Evolutionary conservation across 306 rosid genomes (phyloP).

Genomic region (Neltuma alba): DNA sequence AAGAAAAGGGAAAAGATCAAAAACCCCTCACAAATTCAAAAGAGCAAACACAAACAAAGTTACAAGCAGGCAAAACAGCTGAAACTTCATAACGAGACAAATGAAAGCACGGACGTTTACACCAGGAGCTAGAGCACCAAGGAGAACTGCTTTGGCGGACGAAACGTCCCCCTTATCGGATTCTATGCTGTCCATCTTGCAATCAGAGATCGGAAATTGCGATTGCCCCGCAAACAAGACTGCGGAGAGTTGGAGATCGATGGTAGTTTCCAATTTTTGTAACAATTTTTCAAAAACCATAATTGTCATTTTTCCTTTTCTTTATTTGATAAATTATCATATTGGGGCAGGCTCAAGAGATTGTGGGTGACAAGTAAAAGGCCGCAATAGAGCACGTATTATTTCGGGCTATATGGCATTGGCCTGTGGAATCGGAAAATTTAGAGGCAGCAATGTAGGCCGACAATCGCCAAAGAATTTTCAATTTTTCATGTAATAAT

Average conservation of each 20-base stretch:
- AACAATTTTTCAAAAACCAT: background rate
- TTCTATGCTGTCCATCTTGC: constrained; percentile 48
- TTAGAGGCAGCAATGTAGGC: too few species aligned
- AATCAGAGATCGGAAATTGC: constrained; percentile 6
- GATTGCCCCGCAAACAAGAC: background rate
- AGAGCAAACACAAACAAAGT: background rate
- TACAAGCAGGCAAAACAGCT: background rate
- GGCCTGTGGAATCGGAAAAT: background rate
- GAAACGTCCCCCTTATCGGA: constrained; percentile 57
- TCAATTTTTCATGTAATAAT: too few species aligned
- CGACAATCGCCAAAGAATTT: too few species aligned
- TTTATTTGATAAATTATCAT: background rate
- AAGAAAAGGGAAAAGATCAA: background rate
- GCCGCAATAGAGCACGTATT: background rate
- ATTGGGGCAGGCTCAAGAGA: background rate
- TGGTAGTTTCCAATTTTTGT: background rate
- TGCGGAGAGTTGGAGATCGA: background rate
- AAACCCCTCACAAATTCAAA: background rate
- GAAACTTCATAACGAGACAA: background rate
- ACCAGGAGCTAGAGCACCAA: constrained; percentile 92
- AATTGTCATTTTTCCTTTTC: background rate
- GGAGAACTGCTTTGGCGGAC: constrained; percentile 76
- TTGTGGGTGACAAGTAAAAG: background rate
- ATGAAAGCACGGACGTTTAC: constrained; percentile 62
- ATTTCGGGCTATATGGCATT: background rate